Evolutionary conservation across 1,284 basidiomycete genomes (phyloP).

Genomic region (Moesziomyces antarcticus): DNA sequence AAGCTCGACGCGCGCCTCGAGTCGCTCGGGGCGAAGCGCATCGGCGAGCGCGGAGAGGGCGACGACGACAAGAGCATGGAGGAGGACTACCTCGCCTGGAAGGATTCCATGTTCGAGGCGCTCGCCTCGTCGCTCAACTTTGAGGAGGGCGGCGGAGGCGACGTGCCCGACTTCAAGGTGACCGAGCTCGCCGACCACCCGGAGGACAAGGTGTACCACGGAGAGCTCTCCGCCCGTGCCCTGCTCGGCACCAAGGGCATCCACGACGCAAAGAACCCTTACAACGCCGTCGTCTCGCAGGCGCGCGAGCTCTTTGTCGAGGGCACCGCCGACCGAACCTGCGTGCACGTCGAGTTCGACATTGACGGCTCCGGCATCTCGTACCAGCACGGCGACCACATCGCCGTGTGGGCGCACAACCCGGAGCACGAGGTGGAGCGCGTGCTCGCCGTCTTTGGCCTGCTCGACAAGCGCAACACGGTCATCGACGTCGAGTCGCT

Average conservation of each 20-base stretch:
- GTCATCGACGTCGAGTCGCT: constrained; percentile 90
- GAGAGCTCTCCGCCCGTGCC: constrained; percentile 75
- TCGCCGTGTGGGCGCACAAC: constrained; percentile 96
- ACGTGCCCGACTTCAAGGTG: constrained; percentile 93
- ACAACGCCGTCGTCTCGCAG: constrained; percentile 81
- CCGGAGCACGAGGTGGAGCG: constrained; percentile 90
- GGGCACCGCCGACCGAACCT: constrained; percentile 80
- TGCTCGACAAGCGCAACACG: constrained; percentile 76
- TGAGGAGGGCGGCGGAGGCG: constrained; percentile 94
- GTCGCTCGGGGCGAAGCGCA: constrained; percentile 84
- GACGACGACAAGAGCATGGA: constrained; percentile 99
- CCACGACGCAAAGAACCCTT: constrained; percentile 97
- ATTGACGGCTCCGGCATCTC: constrained; percentile 94
- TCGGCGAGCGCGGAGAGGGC: constrained; percentile 92
- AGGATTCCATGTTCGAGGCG: constrained; percentile 93
- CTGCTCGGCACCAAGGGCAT: constrained; percentile 84
- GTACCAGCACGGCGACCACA: constrained; percentile 99
- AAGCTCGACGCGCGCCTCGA: constrained; percentile 80
- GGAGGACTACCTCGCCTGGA: constrained; percentile 99
- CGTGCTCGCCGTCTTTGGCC: constrained; percentile 84
- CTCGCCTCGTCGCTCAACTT: constrained; percentile 84
- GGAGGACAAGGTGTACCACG: constrained; percentile 62
- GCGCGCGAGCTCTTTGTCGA: constrained; percentile 86
- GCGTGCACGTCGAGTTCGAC: constrained; percentile 93
- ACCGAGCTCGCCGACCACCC: constrained; percentile 75